phyloP scores from a whole-genome alignment of 208 protist species.

The Lotmaria passim region DNA sequence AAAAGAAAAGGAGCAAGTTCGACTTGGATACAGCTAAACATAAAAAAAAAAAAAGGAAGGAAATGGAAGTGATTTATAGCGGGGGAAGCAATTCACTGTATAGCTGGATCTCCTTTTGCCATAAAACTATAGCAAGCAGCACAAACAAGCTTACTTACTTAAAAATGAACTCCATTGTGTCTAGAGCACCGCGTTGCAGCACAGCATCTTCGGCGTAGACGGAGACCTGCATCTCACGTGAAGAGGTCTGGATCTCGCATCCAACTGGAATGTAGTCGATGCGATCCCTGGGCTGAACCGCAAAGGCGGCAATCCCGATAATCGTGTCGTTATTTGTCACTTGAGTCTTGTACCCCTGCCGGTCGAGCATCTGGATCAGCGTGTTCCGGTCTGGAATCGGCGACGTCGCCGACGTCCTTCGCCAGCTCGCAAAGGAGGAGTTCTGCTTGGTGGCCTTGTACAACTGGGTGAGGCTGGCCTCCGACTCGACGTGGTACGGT shows the following conservation, averaged over 20 bases:
- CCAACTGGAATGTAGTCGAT: slow-evolving; percentile 61
- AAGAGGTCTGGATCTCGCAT: slow-evolving; percentile 50
- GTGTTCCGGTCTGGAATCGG: not conserved
- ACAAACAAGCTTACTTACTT: not conserved
- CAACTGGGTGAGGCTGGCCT: slow-evolving; percentile 43
- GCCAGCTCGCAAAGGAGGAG: slow-evolving; percentile 25
- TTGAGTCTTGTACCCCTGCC: slow-evolving; percentile 24
- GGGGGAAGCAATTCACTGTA: not conserved
- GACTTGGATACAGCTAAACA: too few relatives aligned
- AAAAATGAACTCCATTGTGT: slow-evolving; percentile 34
- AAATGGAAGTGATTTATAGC: too few relatives aligned
- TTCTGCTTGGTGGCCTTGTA: slow-evolving; percentile 44
- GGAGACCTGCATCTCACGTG: slow-evolving; percentile 36
- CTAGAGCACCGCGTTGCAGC: slow-evolving; percentile 37
- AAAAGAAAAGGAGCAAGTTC: too few relatives aligned
- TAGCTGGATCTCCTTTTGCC: not conserved
- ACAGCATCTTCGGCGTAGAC: slow-evolving; percentile 45
- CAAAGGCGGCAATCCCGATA: slow-evolving; percentile 67
- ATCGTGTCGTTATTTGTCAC: slow-evolving; percentile 24
- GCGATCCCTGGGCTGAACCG: slow-evolving; percentile 63
- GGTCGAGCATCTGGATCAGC: slow-evolving; percentile 15
- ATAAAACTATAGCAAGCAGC: too few relatives aligned
- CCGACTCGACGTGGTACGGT: slow-evolving; percentile 59
- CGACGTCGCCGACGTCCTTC: slow-evolving; percentile 29
- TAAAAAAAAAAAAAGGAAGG: too few relatives aligned